Conservation (phyloP, 2,329 filamentous ascomycete genomes). For the Tympanopsis confertula region DNA sequence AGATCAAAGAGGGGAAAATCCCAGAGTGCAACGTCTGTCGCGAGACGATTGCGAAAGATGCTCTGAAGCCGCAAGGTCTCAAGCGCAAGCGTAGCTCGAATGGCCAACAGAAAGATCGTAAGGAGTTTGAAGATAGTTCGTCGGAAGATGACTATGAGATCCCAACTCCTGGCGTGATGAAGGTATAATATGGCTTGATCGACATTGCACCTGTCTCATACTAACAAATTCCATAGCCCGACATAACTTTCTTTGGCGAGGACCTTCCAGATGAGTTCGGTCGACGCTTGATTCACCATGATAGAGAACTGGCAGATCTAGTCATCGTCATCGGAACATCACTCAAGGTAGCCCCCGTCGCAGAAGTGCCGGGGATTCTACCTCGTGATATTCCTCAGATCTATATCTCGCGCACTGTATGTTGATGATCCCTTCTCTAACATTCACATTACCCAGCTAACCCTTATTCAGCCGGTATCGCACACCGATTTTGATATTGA, state of each 20-base stretch:
- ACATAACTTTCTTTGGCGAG: slow-evolving; percentile 97
- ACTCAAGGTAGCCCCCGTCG: slow-evolving; percentile 89
- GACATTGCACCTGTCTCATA: slow-evolving; percentile 33
- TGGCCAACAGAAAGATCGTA: slow-evolving; percentile 18
- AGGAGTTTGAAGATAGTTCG: slow-evolving; percentile 25
- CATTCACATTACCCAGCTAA: background rate
- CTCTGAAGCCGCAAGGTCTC: slow-evolving; percentile 6
- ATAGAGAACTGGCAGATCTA: slow-evolving; percentile 71
- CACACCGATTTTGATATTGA: background rate
- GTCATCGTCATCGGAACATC: slow-evolving; percentile 94
- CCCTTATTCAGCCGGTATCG: background rate
- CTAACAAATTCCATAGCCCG: slow-evolving; percentile 72
- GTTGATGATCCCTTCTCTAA: background rate
- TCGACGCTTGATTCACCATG: slow-evolving; percentile 66
- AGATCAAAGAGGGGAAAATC: slow-evolving; percentile 65
- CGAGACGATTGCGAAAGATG: background rate
- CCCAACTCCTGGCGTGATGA: slow-evolving; percentile 13
- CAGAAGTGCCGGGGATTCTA: slow-evolving; percentile 74
- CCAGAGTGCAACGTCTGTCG: slow-evolving; percentile 47
- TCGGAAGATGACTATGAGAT: slow-evolving; percentile 6
- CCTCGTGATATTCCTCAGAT: slow-evolving; percentile 76
- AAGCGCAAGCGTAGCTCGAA: slow-evolving; percentile 17
- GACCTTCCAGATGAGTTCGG: slow-evolving; percentile 75
- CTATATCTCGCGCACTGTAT: slow-evolving; percentile 58
- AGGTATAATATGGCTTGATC: slow-evolving; percentile 23